A percentile compares a stretch with the other conserved stretches of the same genome.
phyloP scores from a whole-genome alignment of 1,284 basidiomycete species.

The Cryptococcus floricola region DNA sequence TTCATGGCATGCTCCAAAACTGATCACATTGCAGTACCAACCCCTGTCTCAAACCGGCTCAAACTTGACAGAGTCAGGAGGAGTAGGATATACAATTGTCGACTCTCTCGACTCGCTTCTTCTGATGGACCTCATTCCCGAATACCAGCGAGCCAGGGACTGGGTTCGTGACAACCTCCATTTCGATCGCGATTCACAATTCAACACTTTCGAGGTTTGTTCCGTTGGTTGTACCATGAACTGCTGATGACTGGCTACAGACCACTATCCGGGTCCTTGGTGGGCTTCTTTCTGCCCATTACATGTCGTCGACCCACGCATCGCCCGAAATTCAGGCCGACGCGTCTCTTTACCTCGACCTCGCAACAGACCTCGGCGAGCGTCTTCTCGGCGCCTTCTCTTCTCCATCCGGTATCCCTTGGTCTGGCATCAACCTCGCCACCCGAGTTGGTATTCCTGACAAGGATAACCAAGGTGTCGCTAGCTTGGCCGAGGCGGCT shows the following conservation, averaged over 20 bases:
- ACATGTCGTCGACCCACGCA: conserved; percentile 53
- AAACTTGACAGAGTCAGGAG: conserved; percentile 68
- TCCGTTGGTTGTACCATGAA: neutral
- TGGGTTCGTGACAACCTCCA: conserved; percentile 71
- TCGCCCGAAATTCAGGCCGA: conserved; percentile 51
- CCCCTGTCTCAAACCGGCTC: conserved; percentile 69
- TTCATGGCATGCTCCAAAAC: neutral
- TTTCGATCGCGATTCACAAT: conserved; percentile 74
- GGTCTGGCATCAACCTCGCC: conserved; percentile 72
- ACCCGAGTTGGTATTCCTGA: conserved; percentile 64
- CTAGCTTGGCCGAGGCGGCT: conserved; percentile 78
- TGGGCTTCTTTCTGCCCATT: conserved; percentile 76
- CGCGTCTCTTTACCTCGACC: conserved; percentile 66
- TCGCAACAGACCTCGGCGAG: conserved; percentile 75
- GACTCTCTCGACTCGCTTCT: conserved; percentile 84
- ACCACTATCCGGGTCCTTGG: conserved; percentile 78
- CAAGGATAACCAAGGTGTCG: conserved; percentile 60
- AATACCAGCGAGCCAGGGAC: conserved; percentile 69
- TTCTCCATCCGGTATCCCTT: conserved; percentile 74
- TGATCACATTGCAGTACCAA: conserved; percentile 56
- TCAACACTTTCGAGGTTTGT: conserved; percentile 87
- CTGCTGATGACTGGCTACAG: conserved; percentile 40
- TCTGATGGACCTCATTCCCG: conserved; percentile 74
- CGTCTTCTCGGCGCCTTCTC: conserved; percentile 82
- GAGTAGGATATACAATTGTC: conserved; percentile 78